phyloP scores from a whole-genome alignment of 2,329 filamentous ascomycete genomes.

The Paecilomyces formosus region DNA sequence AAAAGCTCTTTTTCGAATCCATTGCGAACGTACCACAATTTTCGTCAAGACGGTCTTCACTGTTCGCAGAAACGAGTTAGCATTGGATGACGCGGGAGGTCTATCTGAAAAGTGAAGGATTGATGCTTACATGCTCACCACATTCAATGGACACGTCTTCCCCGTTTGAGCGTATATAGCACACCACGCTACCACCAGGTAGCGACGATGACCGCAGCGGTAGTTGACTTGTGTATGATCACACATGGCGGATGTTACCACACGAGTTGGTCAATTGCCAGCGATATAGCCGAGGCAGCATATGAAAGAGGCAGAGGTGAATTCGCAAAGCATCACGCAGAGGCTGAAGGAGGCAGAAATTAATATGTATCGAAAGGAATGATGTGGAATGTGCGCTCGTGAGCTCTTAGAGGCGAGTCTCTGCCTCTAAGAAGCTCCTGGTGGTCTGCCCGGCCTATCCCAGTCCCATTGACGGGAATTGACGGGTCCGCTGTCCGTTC shows the following conservation, averaged over 20 bases:
- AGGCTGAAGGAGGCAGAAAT: slow-evolving; percentile 2
- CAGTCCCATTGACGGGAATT: not conserved
- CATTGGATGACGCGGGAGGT: not conserved
- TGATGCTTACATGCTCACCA: slow-evolving; percentile 41
- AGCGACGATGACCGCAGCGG: slow-evolving; percentile 48
- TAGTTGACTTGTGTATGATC: slow-evolving; percentile 55
- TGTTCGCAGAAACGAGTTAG: not conserved
- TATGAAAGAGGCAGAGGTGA: not conserved
- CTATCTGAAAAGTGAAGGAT: not conserved
- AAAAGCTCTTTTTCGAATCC: not conserved
- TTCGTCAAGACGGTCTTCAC: slow-evolving; percentile 2
- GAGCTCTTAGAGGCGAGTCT: not conserved
- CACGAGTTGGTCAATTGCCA: not conserved
- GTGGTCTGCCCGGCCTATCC: not conserved
- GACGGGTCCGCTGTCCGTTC: not conserved
- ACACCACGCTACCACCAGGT: slow-evolving; percentile 51
- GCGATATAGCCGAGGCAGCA: not conserved
- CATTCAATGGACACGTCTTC: slow-evolving; percentile 47
- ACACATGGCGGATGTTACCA: slow-evolving; percentile 40
- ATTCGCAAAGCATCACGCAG: not conserved
- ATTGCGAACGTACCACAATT: not conserved
- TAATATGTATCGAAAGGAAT: slow-evolving; percentile 6
- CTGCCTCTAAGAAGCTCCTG: not conserved
- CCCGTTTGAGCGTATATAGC: slow-evolving; percentile 43
- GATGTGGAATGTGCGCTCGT: not conserved